phyloP scores from a whole-genome alignment of 495 filamentous ascomycete genomes.

The Aspergillus heteromorphus region DNA sequence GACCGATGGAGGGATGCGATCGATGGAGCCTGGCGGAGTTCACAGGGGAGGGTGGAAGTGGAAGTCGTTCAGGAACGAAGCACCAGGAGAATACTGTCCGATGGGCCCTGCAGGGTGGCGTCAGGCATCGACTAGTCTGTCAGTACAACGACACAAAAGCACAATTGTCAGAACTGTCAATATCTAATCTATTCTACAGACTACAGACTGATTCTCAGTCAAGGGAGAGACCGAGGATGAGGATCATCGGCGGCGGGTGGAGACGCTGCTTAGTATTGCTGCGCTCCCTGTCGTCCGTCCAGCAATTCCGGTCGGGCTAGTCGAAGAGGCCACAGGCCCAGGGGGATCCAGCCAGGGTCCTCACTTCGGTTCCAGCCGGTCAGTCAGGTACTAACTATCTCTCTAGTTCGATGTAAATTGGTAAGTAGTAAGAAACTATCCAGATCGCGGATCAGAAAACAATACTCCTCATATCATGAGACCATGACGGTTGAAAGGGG shows the following conservation, averaged over 20 bases:
- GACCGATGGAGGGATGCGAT: constrained; percentile 3
- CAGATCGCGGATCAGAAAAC: too few species aligned
- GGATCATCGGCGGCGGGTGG: constrained; percentile 3
- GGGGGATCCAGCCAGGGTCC: constrained; percentile 1
- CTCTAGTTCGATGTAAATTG: not conserved
- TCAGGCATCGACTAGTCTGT: not conserved
- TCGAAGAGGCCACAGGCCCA: not conserved
- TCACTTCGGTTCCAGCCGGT: too few species aligned
- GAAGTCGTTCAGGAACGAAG: not conserved
- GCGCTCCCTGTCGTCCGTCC: constrained; percentile 3
- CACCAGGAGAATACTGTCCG: not conserved
- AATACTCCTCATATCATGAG: not conserved
- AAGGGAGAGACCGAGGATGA: not conserved
- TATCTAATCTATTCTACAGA: too few species aligned
- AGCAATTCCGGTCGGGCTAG: constrained; percentile 2
- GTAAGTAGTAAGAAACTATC: too few species aligned
- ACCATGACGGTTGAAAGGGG: not conserved
- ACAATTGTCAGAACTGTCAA: too few species aligned
- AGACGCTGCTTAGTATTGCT: constrained; percentile 10
- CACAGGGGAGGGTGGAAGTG: not conserved
- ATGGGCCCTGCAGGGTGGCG: constrained; percentile 1
- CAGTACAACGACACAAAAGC: too few species aligned
- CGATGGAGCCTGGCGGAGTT: not conserved
- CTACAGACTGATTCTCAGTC: too few species aligned
- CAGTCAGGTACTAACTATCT: not conserved